A percentile compares a stretch with the other conserved stretches of the same genome.
Conservation (phyloP, 371 early-diverging fungal species). For the Mycotypha africana region DNA sequence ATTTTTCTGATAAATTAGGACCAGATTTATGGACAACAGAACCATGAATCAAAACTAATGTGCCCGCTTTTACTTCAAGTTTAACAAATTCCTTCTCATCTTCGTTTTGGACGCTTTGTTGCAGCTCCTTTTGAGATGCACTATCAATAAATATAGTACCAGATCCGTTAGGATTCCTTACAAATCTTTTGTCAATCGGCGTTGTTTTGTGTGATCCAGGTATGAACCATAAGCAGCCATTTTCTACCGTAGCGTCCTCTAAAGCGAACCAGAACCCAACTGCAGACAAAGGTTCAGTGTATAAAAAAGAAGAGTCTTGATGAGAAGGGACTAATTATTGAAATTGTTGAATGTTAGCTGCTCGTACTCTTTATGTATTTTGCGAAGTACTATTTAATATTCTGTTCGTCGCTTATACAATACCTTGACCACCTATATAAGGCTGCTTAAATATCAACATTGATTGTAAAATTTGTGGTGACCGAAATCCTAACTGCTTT, state of each 20-base stretch:
- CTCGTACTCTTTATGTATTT: conserved; percentile 7
- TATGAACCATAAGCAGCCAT: conserved; percentile 86
- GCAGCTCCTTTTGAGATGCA: neutral
- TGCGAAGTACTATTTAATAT: no score
- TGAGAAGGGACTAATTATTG: conserved; percentile 68
- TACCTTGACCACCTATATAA: conserved; percentile 30
- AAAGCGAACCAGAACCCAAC: conserved; percentile 92
- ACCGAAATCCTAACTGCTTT: conserved; percentile 55
- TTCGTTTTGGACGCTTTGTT: no score
- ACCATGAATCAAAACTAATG: conserved; percentile 89
- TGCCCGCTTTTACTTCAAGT: conserved; percentile 35
- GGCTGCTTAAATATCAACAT: conserved; percentile 94
- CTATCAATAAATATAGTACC: conserved; percentile 55
- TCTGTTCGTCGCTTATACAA: no score
- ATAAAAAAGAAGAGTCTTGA: conserved; percentile 90
- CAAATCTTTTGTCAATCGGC: conserved; percentile 71
- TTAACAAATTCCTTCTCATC: conserved; percentile 36
- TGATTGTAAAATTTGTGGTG: conserved; percentile 80
- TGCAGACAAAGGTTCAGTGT: conserved; percentile 82
- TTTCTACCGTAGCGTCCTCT: conserved; percentile 84
- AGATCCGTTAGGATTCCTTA: conserved; percentile 49
- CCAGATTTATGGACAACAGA: conserved; percentile 80
- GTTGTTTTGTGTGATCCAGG: conserved; percentile 82
- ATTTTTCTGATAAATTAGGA: conserved; percentile 70
- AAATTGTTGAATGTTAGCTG: neutral